Evolutionary conservation across 192 early-diverging fungal genomes (phyloP), one percentile per base, ranked within the genome.

Genomic region (Podila horticola): DNA sequence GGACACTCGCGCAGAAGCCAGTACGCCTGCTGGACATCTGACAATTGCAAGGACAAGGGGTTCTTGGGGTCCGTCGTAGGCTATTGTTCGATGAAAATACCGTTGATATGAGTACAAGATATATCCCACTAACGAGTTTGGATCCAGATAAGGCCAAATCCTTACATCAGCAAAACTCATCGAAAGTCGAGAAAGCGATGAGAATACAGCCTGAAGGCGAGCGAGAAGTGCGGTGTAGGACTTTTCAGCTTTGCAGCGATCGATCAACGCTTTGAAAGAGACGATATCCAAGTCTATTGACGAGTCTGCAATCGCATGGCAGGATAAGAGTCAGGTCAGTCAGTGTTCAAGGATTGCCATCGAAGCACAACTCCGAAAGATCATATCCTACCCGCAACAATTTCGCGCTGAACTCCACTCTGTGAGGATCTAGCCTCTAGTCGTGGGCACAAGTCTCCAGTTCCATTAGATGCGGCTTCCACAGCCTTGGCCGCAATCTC

Each of bases 131-230:
- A 41, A 41, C 12, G 38, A 13, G 38, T 41, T 12, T 45, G 15
- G 24, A 55, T 55, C 52, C 24, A 24, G 6, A 12, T 55, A 3
- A 2, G 19, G 10, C 3, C 19, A 50, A 51, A 48, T 31, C 31
- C 70, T 68, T 66, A 79, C 76, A 51, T 79, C 76, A 29, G 76
- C 76, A 72, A 79, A 79, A n/a, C 76, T 79, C 65, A 79, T 66
- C 0, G 76, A 79, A 9, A 79, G 69, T 52, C 76, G 31, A 24
- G 76, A 79, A 15, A 79, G 76, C 6, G 76, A 79, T 3, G 76
- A 79, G 24, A 79, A 79, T 3, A 79, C 76, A 13, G 58, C 34
- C 52, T 79, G 64, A 5, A 79, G 66, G 5, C 76, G 64, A 2
- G 62, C 9, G 10, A 72, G 69, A 13, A 79, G 29, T 20, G 70